A percentile compares a stretch with the other conserved stretches of the same genome.
These are phyloP conservation scores for Dicorynia guianensis DNA, from an alignment of 306 rosid genomes.

Conservation along the genomic window DNA sequence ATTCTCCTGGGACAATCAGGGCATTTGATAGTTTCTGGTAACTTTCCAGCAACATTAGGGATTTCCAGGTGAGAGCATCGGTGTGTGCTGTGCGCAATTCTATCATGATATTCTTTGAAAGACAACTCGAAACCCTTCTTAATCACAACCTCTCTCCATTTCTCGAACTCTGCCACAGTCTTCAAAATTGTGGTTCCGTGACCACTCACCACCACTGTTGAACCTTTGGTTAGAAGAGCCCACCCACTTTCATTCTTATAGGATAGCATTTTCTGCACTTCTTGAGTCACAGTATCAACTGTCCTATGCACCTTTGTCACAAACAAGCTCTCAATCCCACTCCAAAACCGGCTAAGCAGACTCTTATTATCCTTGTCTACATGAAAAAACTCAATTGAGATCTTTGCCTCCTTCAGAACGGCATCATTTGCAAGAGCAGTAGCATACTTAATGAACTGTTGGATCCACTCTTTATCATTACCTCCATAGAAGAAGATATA, in stretches of 20 bases:
- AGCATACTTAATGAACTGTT: slow-evolving; percentile 57
- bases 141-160: slow-evolving; percentile 58
- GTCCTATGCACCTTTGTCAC: slow-evolving; percentile 49
- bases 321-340: slow-evolving; percentile 62
- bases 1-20: slow-evolving; percentile 47
- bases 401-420: slow-evolving; percentile 51
- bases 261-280: slow-evolving; percentile 66
- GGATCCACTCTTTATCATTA: slow-evolving; percentile 60
- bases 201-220: slow-evolving; percentile 51
- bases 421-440: slow-evolving; percentile 50
- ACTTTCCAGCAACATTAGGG: slow-evolving; percentile 36
- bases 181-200: slow-evolving; percentile 57
- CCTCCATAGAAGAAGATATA: slow-evolving; percentile 75
- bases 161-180: slow-evolving; percentile 65
- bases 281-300: slow-evolving; percentile 48
- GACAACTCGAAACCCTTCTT: slow-evolving; percentile 42
- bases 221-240: slow-evolving; percentile 67
- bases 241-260: slow-evolving; percentile 79
- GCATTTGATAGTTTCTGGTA: slow-evolving; percentile 47
- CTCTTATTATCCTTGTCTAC: slow-evolving; percentile 54
- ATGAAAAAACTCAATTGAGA: slow-evolving; percentile 48
- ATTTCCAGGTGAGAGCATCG: slow-evolving; percentile 48
- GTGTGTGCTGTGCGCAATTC: slow-evolving; percentile 22
- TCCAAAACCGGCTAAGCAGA: slow-evolving; percentile 48
- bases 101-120: slow-evolving; percentile 36